Conservation (phyloP, 495 filamentous ascomycete species). For the Aspergillus saccharolyticus region DNA sequence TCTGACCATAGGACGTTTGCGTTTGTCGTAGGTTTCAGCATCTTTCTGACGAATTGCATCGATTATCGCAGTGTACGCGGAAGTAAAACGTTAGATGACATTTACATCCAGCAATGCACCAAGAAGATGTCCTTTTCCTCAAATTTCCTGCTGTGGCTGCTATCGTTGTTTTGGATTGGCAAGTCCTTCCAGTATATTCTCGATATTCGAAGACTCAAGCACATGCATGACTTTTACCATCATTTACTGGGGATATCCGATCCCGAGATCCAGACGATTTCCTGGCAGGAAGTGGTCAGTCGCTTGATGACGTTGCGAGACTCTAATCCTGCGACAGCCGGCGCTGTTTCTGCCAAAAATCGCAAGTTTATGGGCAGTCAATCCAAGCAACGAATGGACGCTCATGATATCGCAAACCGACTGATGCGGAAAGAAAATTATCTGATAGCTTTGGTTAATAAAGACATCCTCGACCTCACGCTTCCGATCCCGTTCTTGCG, state of each 20-base stretch:
- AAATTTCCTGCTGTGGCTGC: conserved; percentile 78
- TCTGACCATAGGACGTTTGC: conserved; percentile 51
- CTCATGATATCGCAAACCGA: conserved; percentile 93
- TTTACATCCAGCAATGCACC: conserved; percentile 78
- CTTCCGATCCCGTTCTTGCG: conserved; percentile 79
- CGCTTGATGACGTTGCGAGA: conserved; percentile 85
- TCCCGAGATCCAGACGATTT: conserved; percentile 89
- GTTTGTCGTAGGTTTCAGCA: conserved; percentile 81
- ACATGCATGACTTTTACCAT: conserved; percentile 84
- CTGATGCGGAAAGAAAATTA: conserved; percentile 97
- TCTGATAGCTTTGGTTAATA: conserved; percentile 92
- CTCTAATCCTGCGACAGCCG: conserved; percentile 77
- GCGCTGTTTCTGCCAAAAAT: conserved; percentile 53
- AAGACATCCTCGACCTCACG: conserved; percentile 84
- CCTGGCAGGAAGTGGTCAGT: conserved; percentile 90
- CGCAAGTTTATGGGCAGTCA: conserved; percentile 72
- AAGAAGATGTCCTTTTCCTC: conserved; percentile 77
- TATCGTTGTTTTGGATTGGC: conserved; percentile 81
- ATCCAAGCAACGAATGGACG: conserved; percentile 93
- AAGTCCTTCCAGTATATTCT: conserved; percentile 68
- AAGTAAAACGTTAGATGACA: conserved; percentile 68
- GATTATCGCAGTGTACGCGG: conserved; percentile 71
- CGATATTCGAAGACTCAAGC: conserved; percentile 68
- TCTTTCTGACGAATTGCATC: conserved; percentile 82
- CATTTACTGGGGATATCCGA: conserved; percentile 85